These are phyloP conservation scores for Aspergillus sp. DNA, from an alignment of 2,329 filamentous ascomycete genomes.

Conservation along the genomic window DNA sequence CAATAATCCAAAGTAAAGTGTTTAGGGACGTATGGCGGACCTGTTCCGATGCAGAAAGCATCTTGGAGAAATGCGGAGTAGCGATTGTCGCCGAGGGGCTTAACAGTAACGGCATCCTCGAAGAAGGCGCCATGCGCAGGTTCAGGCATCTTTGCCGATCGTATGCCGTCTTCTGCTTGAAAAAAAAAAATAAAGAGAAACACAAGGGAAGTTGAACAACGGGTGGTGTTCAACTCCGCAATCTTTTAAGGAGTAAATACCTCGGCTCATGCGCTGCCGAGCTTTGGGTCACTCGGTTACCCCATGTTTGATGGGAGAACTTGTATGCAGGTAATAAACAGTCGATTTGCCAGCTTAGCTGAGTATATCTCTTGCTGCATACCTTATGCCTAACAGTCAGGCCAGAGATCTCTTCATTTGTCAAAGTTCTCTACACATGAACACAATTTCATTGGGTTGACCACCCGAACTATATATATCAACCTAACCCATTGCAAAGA, in stretches of 20 bases:
- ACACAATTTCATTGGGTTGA: no score
- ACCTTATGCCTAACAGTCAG: no score
- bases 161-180: no score
- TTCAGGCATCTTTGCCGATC: constrained; percentile 9
- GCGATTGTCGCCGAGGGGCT: constrained; percentile 54
- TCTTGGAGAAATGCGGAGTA: constrained; percentile 61
- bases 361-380: not conserved
- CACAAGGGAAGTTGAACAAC: not conserved
- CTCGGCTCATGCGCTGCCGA: constrained; percentile 15
- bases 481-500: no score
- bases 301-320: not conserved
- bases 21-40: constrained; percentile 42
- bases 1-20: constrained; percentile 12
- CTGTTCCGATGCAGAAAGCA: constrained; percentile 69
- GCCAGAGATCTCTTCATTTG: no score
- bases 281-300: constrained; percentile 8
- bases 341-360: not conserved
- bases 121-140: constrained; percentile 35
- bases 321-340: not conserved
- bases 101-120: constrained; percentile 44
- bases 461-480: no score
- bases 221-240: not conserved
- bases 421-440: no score
- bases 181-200: no score
- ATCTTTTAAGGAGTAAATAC: constrained; percentile 11